Base-by-base conservation (phyloP, 2,329 filamentous ascomycete genomes). In the Fusarium sp. region DNA sequence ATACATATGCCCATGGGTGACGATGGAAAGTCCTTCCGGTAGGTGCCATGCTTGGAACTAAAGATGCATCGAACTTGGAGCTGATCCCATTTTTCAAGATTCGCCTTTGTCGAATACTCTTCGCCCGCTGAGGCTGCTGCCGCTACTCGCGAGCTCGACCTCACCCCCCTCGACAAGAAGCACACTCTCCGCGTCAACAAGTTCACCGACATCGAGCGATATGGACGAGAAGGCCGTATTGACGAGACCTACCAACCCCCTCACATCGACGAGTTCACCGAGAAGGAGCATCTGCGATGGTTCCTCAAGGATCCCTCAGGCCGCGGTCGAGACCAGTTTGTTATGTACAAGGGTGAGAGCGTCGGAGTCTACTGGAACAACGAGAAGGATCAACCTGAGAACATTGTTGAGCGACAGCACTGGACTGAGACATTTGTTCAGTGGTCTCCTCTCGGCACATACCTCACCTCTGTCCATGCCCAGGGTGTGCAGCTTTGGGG, bases 281-380 rank as follows among this genome's bases (percentile, higher is more conserved):
- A 98, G 84, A 94, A 95, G 87, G 95, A 98, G 85, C 96, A 99
- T 82, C 86, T 98, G 78, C 91, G 95, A 81, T 98, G 93, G 82
- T 99, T 95, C 91, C 87, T 99, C 78, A 93, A 92, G 74, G 96
- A 99, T 80, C 87, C 92, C 65, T 86, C 86, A 61, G 90, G 88
- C 60, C 94, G 94, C 75, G 94, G 94, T 75, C 91, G 96, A 71
- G 96, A 99, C 81, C 95, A 99, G 86, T 96, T 98, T 78, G 93
- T 93, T 82, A 95, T 98, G 90, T 98, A 93, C 87, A 92, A 94
- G 59, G 93, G 92, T 76, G 96, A 99, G 59, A 92, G 92, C 71
- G 96, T 99, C 41, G 95, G 95, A 67, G 93, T 99, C 11, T 97
- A 93, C 88, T 99, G 95, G 95, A 98, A 98, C 86, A 97, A 97